Percentiles rank a stretch among this genome's conserved stretches.
Conservation (phyloP, 73 alveolate genomes). For the Paramecium sonneborni region DNA sequence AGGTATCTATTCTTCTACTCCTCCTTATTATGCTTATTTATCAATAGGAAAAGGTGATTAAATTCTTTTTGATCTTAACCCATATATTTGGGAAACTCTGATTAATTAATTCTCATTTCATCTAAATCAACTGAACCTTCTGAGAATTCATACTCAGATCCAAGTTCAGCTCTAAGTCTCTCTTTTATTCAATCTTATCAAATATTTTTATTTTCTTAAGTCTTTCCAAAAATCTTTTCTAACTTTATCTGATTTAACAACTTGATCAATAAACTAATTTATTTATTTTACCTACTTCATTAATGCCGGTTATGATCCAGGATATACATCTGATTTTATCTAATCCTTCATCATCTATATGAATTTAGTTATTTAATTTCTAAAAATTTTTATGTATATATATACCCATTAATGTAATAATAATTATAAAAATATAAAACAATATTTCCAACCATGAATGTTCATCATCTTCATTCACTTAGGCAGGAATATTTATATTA, state of each 20-base stretch:
- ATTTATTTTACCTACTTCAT: neutral
- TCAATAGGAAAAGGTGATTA: neutral
- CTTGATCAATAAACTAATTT: slow-evolving; percentile 61
- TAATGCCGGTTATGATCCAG: slow-evolving; percentile 55
- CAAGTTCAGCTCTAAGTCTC: slow-evolving; percentile 64
- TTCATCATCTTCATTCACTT: neutral
- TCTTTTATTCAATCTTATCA: slow-evolving; percentile 62
- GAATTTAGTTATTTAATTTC: neutral
- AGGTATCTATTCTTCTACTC: slow-evolving; percentile 34
- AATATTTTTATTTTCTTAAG: slow-evolving; percentile 56
- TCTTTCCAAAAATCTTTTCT: slow-evolving; percentile 66
- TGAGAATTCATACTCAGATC: slow-evolving; percentile 35
- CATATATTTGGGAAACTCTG: neutral
- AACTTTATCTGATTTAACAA: slow-evolving; percentile 62
- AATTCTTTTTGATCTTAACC: neutral
- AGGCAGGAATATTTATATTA: too few relatives aligned
- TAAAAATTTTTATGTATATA: neutral
- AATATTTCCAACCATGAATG: neutral
- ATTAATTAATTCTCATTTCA: slow-evolving; percentile 48
- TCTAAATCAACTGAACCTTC: slow-evolving; percentile 51
- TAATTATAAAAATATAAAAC: neutral
- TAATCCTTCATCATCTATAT: slow-evolving; percentile 2
- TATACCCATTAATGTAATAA: neutral
- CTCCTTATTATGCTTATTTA: slow-evolving; percentile 5
- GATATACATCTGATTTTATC: slow-evolving; percentile 43